Evolutionary conservation across 768 basidiomycete species (phyloP).

Genomic region (Hirschioporus abietinus): DNA sequence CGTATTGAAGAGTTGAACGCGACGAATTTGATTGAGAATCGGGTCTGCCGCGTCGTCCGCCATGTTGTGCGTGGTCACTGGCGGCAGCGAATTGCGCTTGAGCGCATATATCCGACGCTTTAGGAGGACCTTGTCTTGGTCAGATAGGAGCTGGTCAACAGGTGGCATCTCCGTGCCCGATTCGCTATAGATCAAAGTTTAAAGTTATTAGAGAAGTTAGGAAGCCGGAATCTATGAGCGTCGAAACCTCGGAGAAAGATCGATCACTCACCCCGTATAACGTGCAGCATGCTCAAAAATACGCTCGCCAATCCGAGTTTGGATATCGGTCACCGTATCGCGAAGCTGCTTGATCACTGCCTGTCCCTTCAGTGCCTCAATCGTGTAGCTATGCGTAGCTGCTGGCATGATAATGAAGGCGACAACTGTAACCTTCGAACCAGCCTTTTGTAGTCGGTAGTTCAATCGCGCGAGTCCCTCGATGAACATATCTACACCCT

Average conservation of each 20-base stretch:
- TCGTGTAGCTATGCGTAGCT: constrained; percentile 90
- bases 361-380: constrained; percentile 95
- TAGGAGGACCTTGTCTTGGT: constrained; percentile 89
- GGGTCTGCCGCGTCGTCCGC: constrained; percentile 88
- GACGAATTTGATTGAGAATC: constrained; percentile 89
- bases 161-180: constrained; percentile 66
- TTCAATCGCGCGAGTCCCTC: constrained; percentile 89
- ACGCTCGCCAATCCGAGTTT: constrained; percentile 85
- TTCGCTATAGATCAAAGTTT: constrained; percentile 39
- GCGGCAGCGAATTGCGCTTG: constrained; percentile 90
- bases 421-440: constrained; percentile 79
- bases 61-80: constrained; percentile 99
- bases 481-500: constrained; percentile 99
- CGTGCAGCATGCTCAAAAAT: constrained; percentile 93
- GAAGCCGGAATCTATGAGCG: neutral
- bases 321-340: constrained; percentile 94
- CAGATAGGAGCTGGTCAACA: constrained; percentile 72
- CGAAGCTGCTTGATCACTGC: constrained; percentile 95
- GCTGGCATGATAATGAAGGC: constrained; percentile 99
- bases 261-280: constrained; percentile 71
- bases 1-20: constrained; percentile 90
- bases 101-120: constrained; percentile 97
- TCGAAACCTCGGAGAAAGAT: neutral
- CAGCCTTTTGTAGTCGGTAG: constrained; percentile 52
- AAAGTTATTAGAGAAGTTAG: neutral